Base-by-base conservation (phyloP, 352 stramenopile genomes). In the Phytophthora kernoviae region DNA sequence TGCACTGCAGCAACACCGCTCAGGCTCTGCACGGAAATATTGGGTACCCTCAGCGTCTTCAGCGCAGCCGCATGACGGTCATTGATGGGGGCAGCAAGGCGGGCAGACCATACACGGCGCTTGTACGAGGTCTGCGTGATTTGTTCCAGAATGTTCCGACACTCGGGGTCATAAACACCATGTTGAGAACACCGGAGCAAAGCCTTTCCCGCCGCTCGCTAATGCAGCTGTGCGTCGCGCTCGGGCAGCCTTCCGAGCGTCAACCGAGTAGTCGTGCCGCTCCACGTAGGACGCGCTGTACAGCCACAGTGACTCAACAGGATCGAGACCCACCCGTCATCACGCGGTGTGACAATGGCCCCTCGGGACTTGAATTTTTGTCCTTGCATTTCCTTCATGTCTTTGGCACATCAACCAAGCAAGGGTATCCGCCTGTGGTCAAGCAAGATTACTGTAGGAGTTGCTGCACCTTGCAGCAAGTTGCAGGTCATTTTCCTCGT, bases 121-220 rank as follows among this genome's bases (percentile, higher is more conserved):
- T 68, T 68, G 58, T 57, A 45, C 51, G 30, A 18, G 17, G 43
- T 20, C 42, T 26, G 26, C 41, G 54, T 39, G 39, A 12, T 65
- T 56, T 62, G 54, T 61, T 70, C 60, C 43, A 70, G 65, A 73
- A 73, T 63, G 54, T 63, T 70, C 40, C 60, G 49, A 70, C 54
- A 63, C 45, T 63, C 32, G 30, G 53, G 41, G 33, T 32, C 50
- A 52, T 34, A 17, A 39, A 17, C 37, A 53, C 32, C 43, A 39
- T 37, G 40, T 21, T 36, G 10, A 26, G 41, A 12, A 33, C 27
- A 21, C 27, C 27, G 27, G n/a, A 32, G 48, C 52, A 69, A 72
- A 56, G 54, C 65, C 14, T 45, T 65, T 52, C 48, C 37, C 36
- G 22, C n/a, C 30, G 32, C 32, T 51, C 22, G 58, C 45, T 67